Base-by-base conservation (phyloP, 1,139 yeast species). In the Hyphopichia buzzinii region DNA sequence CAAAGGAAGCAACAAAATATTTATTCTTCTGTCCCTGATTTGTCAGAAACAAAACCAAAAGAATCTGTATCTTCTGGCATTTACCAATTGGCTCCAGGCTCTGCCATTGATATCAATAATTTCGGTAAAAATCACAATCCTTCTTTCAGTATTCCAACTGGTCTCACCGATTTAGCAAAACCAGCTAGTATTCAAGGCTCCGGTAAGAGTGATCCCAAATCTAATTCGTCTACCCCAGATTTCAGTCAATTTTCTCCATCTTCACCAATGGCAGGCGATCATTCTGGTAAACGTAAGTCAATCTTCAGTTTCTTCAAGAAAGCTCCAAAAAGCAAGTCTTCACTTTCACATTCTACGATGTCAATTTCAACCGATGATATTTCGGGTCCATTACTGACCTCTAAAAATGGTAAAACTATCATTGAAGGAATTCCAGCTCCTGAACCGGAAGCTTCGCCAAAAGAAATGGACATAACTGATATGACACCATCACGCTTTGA, bases 81-180 rank as follows among this genome's bases (percentile, higher is more conserved):
- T 14, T 65, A 58, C 40, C 52, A 55, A 36, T 48, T 62, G 32
- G 49, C 67, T n/a, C 48, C 62, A 31, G 72, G 73, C 2, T 69
- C 75, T 16, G 67, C 64, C 7, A 50, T 71, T 35, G 73, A 70
- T 49, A 57, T 71, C 31, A 45, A 60, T 14, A 66, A 67, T 40
- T 71, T 71, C 48, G 77, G 77, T n/a, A 59, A 60, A 38, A 52
- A 44, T 36, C 52, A 68, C 46, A 59, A 60, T 38, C 77, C 77
- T n/a, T 58, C 72, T 0, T 70, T 67, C 40, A 42, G 43, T 30
- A 29, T 39, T 21, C 37, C 48, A 8, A 43, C 46, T 30, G 52
- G 47, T 10, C 42, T 54, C 26, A 40, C 50, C 4, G 55, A 48
- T 10, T 31, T 46, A 13, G 28, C 39, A 4, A 34, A 46, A 15